A percentile compares a stretch with the other conserved stretches of the same genome.
Conservation (phyloP, 768 basidiomycete genomes). For the Naganishia kalamii region DNA sequence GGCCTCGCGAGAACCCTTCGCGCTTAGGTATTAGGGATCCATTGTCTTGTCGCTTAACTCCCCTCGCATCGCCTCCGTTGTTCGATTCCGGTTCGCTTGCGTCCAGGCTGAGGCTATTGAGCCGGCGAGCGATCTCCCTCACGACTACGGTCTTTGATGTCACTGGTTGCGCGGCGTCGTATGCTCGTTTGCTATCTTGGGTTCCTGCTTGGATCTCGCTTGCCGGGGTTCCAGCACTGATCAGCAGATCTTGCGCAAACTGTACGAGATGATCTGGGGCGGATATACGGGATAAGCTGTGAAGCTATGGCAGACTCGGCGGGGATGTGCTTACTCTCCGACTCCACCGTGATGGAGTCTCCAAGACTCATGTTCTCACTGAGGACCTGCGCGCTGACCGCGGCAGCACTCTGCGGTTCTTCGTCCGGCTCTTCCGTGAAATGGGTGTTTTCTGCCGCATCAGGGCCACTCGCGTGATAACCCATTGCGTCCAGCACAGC, state of each 20-base stretch:
- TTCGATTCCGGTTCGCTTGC: not conserved
- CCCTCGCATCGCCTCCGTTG: not conserved
- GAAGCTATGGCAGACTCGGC: too few species aligned
- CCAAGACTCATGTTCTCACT: conserved; percentile 15
- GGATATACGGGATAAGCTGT: too few species aligned
- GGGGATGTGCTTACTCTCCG: not conserved
- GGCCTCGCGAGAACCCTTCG: conserved; percentile 8
- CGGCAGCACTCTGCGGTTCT: not conserved
- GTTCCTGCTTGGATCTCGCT: not conserved
- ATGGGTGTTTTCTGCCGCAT: not conserved
- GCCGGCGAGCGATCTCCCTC: conserved; percentile 17
- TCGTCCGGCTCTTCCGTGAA: not conserved
- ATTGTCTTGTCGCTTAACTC: not conserved
- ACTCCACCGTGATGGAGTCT: conserved; percentile 12
- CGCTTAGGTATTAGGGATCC: not conserved
- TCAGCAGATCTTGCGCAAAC: conserved; percentile 24
- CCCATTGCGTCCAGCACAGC: conserved; percentile 76
- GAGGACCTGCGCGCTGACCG: not conserved
- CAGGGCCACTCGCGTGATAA: conserved; percentile 49
- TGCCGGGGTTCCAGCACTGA: conserved; percentile 15
- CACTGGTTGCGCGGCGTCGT: not conserved
- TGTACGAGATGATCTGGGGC: conserved; percentile 6
- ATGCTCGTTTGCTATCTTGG: not conserved
- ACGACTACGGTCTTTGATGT: conserved; percentile 7
- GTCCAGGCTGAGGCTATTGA: conserved; percentile 5